Evolutionary conservation across 208 protist species (phyloP).

Genomic region (Trypanosoma congolense): DNA sequence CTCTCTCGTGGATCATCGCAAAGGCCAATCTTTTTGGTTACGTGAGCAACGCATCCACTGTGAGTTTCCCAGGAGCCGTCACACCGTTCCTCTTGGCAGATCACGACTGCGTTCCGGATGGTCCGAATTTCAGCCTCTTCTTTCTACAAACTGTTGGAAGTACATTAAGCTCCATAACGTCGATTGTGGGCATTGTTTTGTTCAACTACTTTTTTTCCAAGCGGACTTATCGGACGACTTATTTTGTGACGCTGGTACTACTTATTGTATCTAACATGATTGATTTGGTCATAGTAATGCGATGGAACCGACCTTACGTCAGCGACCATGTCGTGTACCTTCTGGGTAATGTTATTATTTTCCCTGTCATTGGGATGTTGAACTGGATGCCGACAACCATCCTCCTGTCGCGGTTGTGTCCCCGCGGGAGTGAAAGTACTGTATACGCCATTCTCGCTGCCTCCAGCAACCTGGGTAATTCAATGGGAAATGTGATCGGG

Average conservation of each 20-base stretch:
- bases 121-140: conserved; percentile 43
- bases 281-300: conserved; percentile 23
- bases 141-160: conserved; percentile 43
- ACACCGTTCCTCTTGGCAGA: conserved; percentile 46
- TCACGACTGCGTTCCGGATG: conserved; percentile 28
- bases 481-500: conserved; percentile 18
- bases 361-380: conserved; percentile 13
- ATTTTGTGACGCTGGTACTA: conserved; percentile 22
- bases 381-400: conserved; percentile 24
- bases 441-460: conserved; percentile 26
- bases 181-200: conserved; percentile 30
- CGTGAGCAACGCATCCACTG: conserved; percentile 29
- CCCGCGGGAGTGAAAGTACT: conserved; percentile 16
- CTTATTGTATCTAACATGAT: conserved; percentile 12
- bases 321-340: conserved; percentile 19
- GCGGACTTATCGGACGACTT: conserved; percentile 35
- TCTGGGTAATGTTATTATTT: conserved; percentile 22
- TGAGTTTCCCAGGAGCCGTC: conserved; percentile 37
- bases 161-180: conserved; percentile 30
- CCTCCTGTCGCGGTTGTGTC: conserved; percentile 18
- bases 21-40: conserved; percentile 49
- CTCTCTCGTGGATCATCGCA: conserved; percentile 38
- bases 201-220: conserved; percentile 42
- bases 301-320: conserved; percentile 24
- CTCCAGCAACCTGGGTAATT: conserved; percentile 22